Evolutionary conservation across 768 basidiomycete species (phyloP), one percentile per base, ranked within the genome.

Genomic region (Boletus coccyginus): DNA sequence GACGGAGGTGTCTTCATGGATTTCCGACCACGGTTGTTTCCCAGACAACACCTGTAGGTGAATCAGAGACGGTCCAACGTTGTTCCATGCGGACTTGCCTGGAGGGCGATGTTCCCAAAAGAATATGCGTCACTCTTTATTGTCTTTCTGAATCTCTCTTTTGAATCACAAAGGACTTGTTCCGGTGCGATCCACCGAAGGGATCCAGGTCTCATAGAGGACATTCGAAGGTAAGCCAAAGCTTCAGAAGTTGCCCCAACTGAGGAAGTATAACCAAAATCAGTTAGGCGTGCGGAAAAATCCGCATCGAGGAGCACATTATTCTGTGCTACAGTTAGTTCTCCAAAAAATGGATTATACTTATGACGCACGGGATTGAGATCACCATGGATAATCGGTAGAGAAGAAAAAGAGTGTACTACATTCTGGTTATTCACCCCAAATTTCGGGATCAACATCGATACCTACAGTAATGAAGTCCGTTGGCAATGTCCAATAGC

Each of bases 151-250:
- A 27, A 41, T 7, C 27, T 31, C 7, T 50, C 52, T 24, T 71
- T 63, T 14, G 66, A 57, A 27, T 61, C 29, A 2, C 44, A 53
- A 17, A 21, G 27, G 2, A 78, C 39, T 27, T 43, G 65, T 17
- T 73, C 61, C 0, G 77, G 66, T 46, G 77, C 77, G 6, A 75
- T 73, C 77, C 78, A 80, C 1, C 79, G 71, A 19, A 78, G 67
- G n/a, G 77, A 73, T 2, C 40, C 52, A 3, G 61, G 36, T 17
- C 19, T 75, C 76, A 14, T 69, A 67, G 47, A 75, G 65, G 42
- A 62, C 52, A 21, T 46, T 27, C 53, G 47, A 19, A 57, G 56
- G 24, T 41, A 46, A 9, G 24, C 29, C 12, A 41, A 31, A 3
- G 29, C 51, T 29, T 57, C 55, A 0, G 50, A 31, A 7, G 27